A percentile compares a stretch with the other conserved stretches of the same genome.
These are phyloP conservation scores for Sclerotinia nivalis DNA, from an alignment of 2,329 filamentous ascomycete genomes.

Conservation along the genomic window DNA sequence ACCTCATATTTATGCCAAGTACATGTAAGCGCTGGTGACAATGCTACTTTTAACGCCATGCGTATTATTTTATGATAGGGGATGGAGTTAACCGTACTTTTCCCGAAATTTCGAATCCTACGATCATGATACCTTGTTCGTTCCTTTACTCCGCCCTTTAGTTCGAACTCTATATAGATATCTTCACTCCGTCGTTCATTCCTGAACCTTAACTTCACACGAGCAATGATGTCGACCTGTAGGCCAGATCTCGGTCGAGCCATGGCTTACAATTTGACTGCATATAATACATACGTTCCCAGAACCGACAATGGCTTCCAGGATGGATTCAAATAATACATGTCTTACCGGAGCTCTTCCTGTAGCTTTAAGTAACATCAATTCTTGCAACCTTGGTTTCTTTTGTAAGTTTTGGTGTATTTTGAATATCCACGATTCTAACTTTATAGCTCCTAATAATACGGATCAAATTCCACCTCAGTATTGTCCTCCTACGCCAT, in stretches of 20 bases:
- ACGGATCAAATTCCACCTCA: neutral
- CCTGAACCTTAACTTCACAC: neutral
- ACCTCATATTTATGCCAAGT: neutral
- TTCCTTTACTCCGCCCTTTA: neutral
- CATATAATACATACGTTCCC: neutral
- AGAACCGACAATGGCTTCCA: neutral
- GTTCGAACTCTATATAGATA: neutral
- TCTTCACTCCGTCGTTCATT: slow-evolving; percentile 10
- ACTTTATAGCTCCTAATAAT: neutral
- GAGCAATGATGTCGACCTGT: neutral
- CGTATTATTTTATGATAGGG: neutral
- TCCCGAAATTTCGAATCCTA: neutral
- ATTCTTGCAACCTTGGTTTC: slow-evolving; percentile 9
- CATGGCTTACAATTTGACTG: neutral
- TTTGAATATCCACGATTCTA: neutral
- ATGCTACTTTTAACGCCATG: neutral
- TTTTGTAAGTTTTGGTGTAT: neutral
- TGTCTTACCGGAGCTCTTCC: neutral
- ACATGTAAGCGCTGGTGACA: slow-evolving; percentile 7
- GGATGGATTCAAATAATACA: no score
- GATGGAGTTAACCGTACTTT: neutral
- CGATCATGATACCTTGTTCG: neutral
- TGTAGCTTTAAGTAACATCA: neutral
- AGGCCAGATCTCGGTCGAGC: neutral
- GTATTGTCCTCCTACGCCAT: neutral